Percentiles rank a stretch among this genome's conserved stretches.
Conservation (phyloP, 768 basidiomycete genomes). For the Ramaria rubella region DNA sequence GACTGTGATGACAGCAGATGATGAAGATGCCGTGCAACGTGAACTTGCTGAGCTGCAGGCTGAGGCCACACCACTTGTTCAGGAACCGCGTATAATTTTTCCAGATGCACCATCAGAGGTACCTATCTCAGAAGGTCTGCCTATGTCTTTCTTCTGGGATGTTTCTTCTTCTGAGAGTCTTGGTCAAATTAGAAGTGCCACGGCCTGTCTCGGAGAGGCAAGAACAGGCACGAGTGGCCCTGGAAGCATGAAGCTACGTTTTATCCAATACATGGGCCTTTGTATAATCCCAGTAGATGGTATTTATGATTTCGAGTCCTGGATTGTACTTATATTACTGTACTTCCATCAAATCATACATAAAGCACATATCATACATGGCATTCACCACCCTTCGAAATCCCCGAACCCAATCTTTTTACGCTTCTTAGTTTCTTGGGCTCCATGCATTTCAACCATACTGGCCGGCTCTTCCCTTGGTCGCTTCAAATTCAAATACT, state of each 20-base stretch:
- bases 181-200: neutral
- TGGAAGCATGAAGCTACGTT: conserved; percentile 12
- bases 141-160: neutral
- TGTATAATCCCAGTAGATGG: neutral
- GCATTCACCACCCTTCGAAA: conserved; percentile 68
- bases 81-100: conserved; percentile 32
- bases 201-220: neutral
- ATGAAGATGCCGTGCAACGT: conserved; percentile 88
- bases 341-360: neutral
- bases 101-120: conserved; percentile 48
- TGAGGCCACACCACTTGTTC: conserved; percentile 35
- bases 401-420: conserved; percentile 86
- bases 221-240: conserved; percentile 11
- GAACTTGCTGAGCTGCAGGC: conserved; percentile 69
- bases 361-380: neutral
- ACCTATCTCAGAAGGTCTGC: conserved; percentile 27
- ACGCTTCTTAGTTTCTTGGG: conserved; percentile 66
- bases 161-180: neutral
- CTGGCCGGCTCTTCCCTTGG: conserved; percentile 25
- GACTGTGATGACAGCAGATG: conserved; percentile 75
- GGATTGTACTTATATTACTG: neutral
- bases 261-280: neutral
- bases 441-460: conserved; percentile 13
- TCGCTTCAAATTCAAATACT: conserved; percentile 62
- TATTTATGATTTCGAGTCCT: neutral